Evolutionary conservation across 352 stramenopile genomes (phyloP).

Genomic region (Phytophthora pinifolia): DNA sequence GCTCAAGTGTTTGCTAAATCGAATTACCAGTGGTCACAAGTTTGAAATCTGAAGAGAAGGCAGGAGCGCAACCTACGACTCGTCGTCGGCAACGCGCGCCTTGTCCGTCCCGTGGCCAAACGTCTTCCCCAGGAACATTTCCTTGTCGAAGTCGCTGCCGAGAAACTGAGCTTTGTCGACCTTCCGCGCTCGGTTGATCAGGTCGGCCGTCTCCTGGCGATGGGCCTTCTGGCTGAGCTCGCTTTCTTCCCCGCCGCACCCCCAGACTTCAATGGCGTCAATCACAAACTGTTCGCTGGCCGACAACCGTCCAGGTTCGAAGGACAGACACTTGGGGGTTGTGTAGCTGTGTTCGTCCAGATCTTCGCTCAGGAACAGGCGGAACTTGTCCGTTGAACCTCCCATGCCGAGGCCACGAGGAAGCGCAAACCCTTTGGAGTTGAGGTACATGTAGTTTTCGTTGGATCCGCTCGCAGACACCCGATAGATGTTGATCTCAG

Average conservation of each 20-base stretch:
- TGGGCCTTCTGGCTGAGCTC: slow-evolving; percentile 52
- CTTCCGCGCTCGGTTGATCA: slow-evolving; percentile 83
- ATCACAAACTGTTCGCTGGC: slow-evolving; percentile 58
- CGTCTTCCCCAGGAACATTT: slow-evolving; percentile 79
- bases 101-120: slow-evolving; percentile 74
- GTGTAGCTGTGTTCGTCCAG: slow-evolving; percentile 85
- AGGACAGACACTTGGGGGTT: slow-evolving; percentile 68
- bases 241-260: slow-evolving; percentile 68
- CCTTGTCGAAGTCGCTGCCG: slow-evolving; percentile 82
- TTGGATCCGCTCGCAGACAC: slow-evolving; percentile 45
- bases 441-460: slow-evolving; percentile 86
- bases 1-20: slow-evolving; percentile 31
- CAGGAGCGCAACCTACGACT: slow-evolving; percentile 32
- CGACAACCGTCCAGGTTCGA: slow-evolving; percentile 67
- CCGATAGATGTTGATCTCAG: slow-evolving; percentile 64
- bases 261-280: slow-evolving; percentile 78
- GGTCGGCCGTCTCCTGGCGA: slow-evolving; percentile 75
- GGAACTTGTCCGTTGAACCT: slow-evolving; percentile 71
- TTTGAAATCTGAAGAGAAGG: slow-evolving; percentile 26
- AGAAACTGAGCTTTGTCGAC: slow-evolving; percentile 87
- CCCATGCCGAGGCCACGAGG: slow-evolving; percentile 78
- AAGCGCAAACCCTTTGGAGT: slow-evolving; percentile 80
- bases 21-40: slow-evolving; percentile 25
- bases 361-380: slow-evolving; percentile 83
- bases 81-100: slow-evolving; percentile 67